phyloP scores from a whole-genome alignment of 345 rosid species.

The Rhodamnia argentea region DNA sequence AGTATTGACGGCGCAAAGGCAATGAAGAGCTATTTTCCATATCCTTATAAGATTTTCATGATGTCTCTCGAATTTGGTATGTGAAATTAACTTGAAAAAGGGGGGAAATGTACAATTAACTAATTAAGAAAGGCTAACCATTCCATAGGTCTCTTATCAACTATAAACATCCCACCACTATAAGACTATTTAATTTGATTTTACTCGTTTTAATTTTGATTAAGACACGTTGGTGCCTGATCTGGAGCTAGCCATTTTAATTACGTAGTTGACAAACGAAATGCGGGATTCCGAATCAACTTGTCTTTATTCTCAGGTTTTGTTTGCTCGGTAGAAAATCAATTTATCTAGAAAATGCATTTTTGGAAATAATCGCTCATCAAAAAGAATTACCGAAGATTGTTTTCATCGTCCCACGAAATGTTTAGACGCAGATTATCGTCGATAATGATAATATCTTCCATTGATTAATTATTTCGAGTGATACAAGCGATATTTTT shows the following conservation, averaged over 20 bases:
- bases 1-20: neutral
- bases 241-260: neutral
- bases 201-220: neutral
- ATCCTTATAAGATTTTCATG: neutral
- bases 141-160: neutral
- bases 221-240: neutral
- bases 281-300: no score
- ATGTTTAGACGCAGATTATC: neutral
- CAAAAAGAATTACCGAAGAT: neutral
- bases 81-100: neutral
- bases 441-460: neutral
- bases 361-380: neutral
- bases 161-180: neutral
- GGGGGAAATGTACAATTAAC: neutral
- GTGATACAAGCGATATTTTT: fast-evolving
- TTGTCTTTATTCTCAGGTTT: no score
- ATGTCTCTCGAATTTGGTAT: neutral
- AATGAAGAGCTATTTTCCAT: neutral
- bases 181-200: neutral
- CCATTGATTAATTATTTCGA: neutral
- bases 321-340: no score
- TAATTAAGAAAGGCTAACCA: neutral
- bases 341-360: neutral
- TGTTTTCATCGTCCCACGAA: neutral
- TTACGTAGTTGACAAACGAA: no score